Percentiles rank a stretch among this genome's conserved stretches.
Evolutionary conservation across 1,284 basidiomycete species (phyloP).

Genomic region (Trichosporon ovoides): DNA sequence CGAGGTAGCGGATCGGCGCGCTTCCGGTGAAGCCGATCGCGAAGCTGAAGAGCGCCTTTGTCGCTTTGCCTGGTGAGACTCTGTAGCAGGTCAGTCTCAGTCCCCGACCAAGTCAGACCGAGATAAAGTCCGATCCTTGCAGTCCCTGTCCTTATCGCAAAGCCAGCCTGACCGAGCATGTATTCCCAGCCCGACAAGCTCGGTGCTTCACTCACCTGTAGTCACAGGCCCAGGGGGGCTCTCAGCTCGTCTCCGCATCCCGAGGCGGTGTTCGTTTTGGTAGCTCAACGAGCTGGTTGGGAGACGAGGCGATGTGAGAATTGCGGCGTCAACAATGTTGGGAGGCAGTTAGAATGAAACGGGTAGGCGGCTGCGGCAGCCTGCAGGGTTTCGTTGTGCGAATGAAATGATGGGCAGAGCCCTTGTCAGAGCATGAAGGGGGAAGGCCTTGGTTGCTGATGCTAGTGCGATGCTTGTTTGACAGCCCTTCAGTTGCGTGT

Average conservation of each 20-base stretch:
- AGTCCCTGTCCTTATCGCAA: too few species aligned
- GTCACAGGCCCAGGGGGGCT: constrained; percentile 3
- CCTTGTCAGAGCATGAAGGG: not conserved
- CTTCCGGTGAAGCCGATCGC: constrained; percentile 1
- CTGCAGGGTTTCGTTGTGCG: constrained; percentile 2
- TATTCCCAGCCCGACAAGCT: too few species aligned
- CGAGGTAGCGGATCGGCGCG: constrained; percentile 5
- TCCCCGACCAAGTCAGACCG: not conserved
- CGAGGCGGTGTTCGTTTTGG: not conserved
- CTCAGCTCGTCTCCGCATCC: constrained; percentile 4
- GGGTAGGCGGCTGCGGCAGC: constrained; percentile 2
- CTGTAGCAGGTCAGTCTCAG: not conserved
- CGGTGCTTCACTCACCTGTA: not conserved
- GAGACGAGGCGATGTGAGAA: constrained; percentile 1
- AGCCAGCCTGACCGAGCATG: not conserved
- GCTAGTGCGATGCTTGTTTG: not conserved
- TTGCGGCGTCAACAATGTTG: constrained; percentile 6
- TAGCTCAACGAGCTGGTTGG: not conserved
- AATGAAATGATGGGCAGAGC: constrained; percentile 1
- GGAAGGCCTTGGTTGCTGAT: too few species aligned
- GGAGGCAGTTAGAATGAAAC: not conserved
- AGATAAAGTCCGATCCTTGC: too few species aligned
- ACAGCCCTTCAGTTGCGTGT: not conserved
- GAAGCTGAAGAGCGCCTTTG: constrained; percentile 1
- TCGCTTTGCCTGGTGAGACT: constrained; percentile 2